phyloP scores from a whole-genome alignment of 2,329 filamentous ascomycete species.

The Pyrenochaeta sp. region DNA sequence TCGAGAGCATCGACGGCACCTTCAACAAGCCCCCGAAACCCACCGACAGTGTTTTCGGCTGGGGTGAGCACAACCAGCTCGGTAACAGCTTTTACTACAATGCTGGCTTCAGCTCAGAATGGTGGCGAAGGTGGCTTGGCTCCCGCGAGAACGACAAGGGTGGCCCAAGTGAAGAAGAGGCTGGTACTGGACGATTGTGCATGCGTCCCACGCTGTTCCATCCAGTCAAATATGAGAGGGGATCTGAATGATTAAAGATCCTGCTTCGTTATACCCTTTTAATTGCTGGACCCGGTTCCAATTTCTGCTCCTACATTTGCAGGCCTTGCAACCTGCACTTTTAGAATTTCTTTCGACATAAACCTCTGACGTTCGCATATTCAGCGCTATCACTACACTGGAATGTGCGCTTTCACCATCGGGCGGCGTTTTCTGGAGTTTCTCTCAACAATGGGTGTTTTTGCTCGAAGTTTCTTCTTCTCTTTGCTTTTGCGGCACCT shows the following conservation, averaged over 20 bases:
- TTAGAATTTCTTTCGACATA: conserved; percentile 30
- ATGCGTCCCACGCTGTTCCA: conserved; percentile 55
- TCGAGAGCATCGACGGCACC: conserved; percentile 54
- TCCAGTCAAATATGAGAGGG: conserved; percentile 58
- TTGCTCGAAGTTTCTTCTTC: conserved; percentile 12
- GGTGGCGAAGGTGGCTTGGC: conserved; percentile 60
- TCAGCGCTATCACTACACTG: conserved; percentile 29
- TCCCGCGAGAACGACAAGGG: conserved; percentile 55
- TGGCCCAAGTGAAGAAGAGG: conserved; percentile 51
- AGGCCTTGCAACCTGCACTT: conserved; percentile 22
- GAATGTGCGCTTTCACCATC: conserved; percentile 31
- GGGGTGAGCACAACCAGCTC: conserved; percentile 61
- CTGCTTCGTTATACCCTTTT: conserved; percentile 33
- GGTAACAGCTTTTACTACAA: conserved; percentile 62
- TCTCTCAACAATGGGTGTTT: conserved; percentile 9
- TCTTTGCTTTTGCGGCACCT: conserved; percentile 18
- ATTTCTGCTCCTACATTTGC: conserved; percentile 21
- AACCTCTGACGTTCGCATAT: conserved; percentile 28
- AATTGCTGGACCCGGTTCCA: conserved; percentile 29
- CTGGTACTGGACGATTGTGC: conserved; percentile 57
- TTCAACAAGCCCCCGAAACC: conserved; percentile 58
- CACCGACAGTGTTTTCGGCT: conserved; percentile 57
- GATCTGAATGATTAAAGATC: conserved; percentile 39
- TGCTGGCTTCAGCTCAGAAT: conserved; percentile 55
- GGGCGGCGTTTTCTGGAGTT: conserved; percentile 45